These are phyloP conservation scores for Dimargaris cristalligena DNA, from an alignment of 192 early-diverging fungal genomes.

Conservation along the genomic window DNA sequence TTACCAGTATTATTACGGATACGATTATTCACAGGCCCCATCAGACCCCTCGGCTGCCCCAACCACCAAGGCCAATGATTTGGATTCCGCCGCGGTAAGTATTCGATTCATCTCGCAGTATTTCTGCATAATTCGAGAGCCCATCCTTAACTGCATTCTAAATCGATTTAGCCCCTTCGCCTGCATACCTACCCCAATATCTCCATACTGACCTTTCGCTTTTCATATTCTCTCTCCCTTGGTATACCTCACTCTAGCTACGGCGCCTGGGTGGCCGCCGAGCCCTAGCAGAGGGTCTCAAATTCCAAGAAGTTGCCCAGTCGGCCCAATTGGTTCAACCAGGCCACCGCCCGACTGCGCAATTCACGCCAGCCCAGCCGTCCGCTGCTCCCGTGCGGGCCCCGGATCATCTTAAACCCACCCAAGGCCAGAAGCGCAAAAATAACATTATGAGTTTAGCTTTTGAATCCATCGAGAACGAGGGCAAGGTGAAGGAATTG, in stretches of 20 bases:
- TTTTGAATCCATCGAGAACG: constrained; percentile 49
- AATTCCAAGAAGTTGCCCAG: constrained; percentile 4
- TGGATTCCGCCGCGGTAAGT: no score
- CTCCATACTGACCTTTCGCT: no score
- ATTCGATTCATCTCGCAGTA: no score
- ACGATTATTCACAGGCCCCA: no score
- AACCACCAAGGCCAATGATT: no score
- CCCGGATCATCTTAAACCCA: constrained; percentile 30
- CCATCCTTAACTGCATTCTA: no score
- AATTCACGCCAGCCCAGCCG: background rate
- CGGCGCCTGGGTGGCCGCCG: constrained; percentile 1
- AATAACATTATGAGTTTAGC: constrained; percentile 69
- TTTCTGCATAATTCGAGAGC: no score
- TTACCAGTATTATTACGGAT: no score
- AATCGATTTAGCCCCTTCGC: no score
- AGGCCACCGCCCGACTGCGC: background rate
- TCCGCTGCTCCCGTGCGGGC: background rate
- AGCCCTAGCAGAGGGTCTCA: background rate
- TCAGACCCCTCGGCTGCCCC: no score
- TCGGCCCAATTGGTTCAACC: background rate
- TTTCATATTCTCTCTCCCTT: no score
- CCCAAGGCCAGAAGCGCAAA: constrained; percentile 43
- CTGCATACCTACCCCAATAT: no score
- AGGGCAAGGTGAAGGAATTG: constrained; percentile 37
- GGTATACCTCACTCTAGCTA: background rate